A percentile compares a stretch with the other conserved stretches of the same genome.
Evolutionary conservation across 352 stramenopile genomes (phyloP).

Genomic region (Phytophthora megakarya): DNA sequence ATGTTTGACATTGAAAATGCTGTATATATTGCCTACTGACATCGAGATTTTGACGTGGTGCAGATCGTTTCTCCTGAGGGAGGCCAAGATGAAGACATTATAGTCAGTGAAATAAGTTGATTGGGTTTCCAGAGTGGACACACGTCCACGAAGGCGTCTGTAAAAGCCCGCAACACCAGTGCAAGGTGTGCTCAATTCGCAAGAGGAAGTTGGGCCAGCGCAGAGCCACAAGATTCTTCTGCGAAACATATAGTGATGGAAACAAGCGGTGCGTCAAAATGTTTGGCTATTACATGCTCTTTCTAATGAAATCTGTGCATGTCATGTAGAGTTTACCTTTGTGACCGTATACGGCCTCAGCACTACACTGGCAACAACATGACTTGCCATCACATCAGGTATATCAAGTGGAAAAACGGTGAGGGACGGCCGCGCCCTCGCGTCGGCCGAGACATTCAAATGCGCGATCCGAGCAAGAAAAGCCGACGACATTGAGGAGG

Average conservation of each 20-base stretch:
- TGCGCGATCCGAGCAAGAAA: conserved; percentile 4
- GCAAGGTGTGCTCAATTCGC: conserved; percentile 6
- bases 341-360: background rate
- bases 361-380: conserved; percentile 5
- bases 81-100: no score
- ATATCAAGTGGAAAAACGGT: conserved; percentile 8
- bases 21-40: no score
- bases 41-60: no score
- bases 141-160: background rate
- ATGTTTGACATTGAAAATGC: no score
- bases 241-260: background rate
- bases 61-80: no score
- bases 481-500: no score
- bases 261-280: conserved; percentile 1
- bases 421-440: background rate
- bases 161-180: conserved; percentile 5
- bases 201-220: conserved; percentile 2
- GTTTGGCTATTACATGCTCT: no score
- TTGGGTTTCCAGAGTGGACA: background rate
- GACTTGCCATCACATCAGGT: conserved; percentile 13
- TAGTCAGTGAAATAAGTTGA: no score
- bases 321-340: conserved; percentile 1
- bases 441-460: background rate
- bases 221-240: background rate
- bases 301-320: no score